Evolutionary conservation across 2,329 filamentous ascomycete genomes (phyloP), one percentile per base, ranked within the genome.

Genomic region (Penicillium sp.): DNA sequence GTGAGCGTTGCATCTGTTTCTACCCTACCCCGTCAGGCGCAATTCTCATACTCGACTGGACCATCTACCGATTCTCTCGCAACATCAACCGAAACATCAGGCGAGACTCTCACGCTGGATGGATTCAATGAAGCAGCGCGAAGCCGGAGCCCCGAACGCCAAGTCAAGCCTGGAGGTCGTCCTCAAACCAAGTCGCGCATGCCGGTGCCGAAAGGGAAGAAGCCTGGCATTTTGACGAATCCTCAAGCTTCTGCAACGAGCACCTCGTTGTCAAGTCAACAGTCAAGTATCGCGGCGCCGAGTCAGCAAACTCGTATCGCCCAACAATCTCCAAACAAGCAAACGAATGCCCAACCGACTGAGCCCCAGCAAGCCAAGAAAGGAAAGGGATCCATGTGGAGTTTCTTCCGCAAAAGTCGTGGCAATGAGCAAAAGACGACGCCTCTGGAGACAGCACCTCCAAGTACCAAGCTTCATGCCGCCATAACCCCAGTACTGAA

Each of bases 361-460:
- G 42, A 66, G 59, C 44, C 53, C 60, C 16, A 79, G 78, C 64
- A 62, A 72, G 21, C 71, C 72, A 56, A 78, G 77, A 68, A 52
- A 47, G 61, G 14, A 53, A 70, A 57, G 29, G 11, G 34, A 5
- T 65, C 62, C n/a, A 53, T 61, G 22, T 85, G 82, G 82, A 85
- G 83, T 60, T 83, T 86, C 58, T 85, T 86, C 54, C 82, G 85
- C 49, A 75, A 71, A 66, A 72, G 65, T 40, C 67, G 68, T 43
- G 58, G 57, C 55, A 65, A 58, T 36, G 62, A 53, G 48, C 58
- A 57, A 54, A 70, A 65, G 31, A 63, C 66, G 5, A 53, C 66
- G 18, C 63, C 66, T 14, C 58, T 62, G 8, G 36, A 50, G 4
- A 56, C 45, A 8, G 29, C 41, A 38, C 51, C 55, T 2, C 54